Evolutionary conservation across 805 yeast species (phyloP).

Genomic region (Candida alai): DNA sequence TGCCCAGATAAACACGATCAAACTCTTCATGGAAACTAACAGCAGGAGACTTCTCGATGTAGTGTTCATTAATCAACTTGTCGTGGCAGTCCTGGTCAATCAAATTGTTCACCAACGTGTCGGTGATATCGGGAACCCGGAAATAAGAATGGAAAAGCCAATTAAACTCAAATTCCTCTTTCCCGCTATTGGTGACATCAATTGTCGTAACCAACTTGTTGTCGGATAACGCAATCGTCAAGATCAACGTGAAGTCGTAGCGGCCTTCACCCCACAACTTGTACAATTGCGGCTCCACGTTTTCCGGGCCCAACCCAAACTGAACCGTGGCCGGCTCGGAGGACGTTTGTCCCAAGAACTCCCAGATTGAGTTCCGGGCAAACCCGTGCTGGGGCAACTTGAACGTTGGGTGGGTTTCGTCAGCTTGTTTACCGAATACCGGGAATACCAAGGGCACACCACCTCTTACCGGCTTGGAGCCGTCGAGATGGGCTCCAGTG

Average conservation of each 20-base stretch:
- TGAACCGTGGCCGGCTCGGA: constrained; percentile 74
- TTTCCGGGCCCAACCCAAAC: constrained; percentile 86
- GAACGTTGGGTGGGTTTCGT: constrained; percentile 50
- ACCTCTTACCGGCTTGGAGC: constrained; percentile 92
- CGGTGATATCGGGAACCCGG: constrained; percentile 71
- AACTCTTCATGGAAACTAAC: constrained; percentile 71
- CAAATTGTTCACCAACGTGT: constrained; percentile 72
- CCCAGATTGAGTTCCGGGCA: constrained; percentile 90
- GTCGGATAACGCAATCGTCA: constrained; percentile 58
- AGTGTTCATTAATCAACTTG: constrained; percentile 62
- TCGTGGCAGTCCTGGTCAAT: constrained; percentile 71
- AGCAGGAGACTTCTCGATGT: constrained; percentile 72
- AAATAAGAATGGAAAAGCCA: constrained; percentile 94
- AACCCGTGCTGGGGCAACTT: constrained; percentile 93
- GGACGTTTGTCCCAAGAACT: constrained; percentile 80
- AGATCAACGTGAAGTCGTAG: constrained; percentile 73
- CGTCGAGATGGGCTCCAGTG: constrained; percentile 78
- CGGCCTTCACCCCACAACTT: constrained; percentile 49
- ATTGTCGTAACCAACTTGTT: constrained; percentile 63
- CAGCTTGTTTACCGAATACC: constrained; percentile 70
- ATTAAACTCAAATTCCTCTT: constrained; percentile 72
- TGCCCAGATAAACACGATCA: constrained; percentile 76
- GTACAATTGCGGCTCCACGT: constrained; percentile 59
- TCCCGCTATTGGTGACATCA: constrained; percentile 71
- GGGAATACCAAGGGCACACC: constrained; percentile 98